A percentile compares a stretch with the other conserved stretches of the same genome.
phyloP scores from a whole-genome alignment of 257 asterid genomes.

The Plantago major region DNA sequence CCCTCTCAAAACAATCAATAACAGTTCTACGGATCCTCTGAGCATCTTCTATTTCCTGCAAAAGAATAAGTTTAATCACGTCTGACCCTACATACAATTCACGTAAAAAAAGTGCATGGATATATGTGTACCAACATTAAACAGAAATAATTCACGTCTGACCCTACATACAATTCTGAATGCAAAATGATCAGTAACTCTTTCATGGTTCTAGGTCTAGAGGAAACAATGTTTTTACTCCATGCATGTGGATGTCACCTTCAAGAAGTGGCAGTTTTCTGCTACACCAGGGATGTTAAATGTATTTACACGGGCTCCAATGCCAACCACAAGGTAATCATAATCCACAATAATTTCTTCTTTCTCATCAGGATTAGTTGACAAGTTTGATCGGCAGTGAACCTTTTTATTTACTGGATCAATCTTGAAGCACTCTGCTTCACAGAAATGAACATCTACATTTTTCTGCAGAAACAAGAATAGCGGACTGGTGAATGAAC shows the following conservation, averaged over 20 bases:
- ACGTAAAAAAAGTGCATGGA: not conserved
- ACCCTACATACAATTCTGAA: not conserved
- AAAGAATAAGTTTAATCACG: slow-evolving; percentile 15
- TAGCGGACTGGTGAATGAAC: not conserved
- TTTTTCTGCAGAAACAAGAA: slow-evolving; percentile 56
- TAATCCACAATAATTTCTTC: slow-evolving; percentile 83
- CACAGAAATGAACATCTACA: slow-evolving; percentile 54
- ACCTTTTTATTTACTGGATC: slow-evolving; percentile 79
- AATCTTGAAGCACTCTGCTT: slow-evolving; percentile 84
- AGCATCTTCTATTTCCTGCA: slow-evolving; percentile 96
- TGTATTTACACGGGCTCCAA: slow-evolving; percentile 92
- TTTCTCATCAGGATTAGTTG: slow-evolving; percentile 39
- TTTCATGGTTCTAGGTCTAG: not conserved
- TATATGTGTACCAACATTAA: not conserved
- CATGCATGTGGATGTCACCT: slow-evolving; percentile 41
- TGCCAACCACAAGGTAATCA: slow-evolving; percentile 83
- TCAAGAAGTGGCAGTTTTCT: slow-evolving; percentile 82
- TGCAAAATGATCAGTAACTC: not conserved
- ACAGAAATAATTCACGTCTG: slow-evolving; percentile 1
- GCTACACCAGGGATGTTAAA: slow-evolving; percentile 96
- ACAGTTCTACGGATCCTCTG: slow-evolving; percentile 84
- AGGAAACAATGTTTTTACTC: not conserved
- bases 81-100: too few species aligned
- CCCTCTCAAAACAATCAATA: slow-evolving; percentile 86
- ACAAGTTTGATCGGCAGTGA: slow-evolving; percentile 60